Base-by-base conservation (phyloP, 371 early-diverging fungal genomes). In the Lichtheimia corymbifera region DNA sequence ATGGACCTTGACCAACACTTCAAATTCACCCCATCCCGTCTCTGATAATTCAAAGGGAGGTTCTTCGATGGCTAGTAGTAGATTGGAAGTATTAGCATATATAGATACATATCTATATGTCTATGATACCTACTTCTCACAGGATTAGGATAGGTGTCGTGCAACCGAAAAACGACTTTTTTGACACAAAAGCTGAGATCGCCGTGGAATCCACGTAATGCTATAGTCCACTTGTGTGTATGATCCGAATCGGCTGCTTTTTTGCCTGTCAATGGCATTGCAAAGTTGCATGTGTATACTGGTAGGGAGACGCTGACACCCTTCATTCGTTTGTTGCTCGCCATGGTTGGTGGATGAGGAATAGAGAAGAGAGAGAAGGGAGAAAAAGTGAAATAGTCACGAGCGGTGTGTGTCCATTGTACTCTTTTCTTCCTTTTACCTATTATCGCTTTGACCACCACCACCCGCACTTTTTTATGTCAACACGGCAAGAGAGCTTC, bases 1-100 rank as follows among this genome's bases (percentile, higher is more conserved):
- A 63, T 87, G 84, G 35, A 99, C 87, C 72, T 93, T 93, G 68
- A 99, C 96, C 52, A 88, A 83, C 41, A 98, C 91, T 51, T 96
- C 97, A 71, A 99, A 99, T 79, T 99, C 98, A 66, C 99, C 99
- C 99, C 99, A 99, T 22, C 96, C 99, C 11, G 94, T 94, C 72
- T 98, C 98, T 50, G 83, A 81, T 14, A 97, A 85, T 70, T 97
- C 97, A 66, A 92, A 99, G 0, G 98, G 99, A 14, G 90, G 89
- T 42, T 88, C 82, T 55, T 92, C 92, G 28, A 93, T 70, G 27
- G 83, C 90, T 92, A 45, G 22, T 22, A 22, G n/a, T n/a, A 43
- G 13, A 52, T 15, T 27, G 42, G n/a, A 44, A 14, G 25, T 40
- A 35, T 28, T 13, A 18, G 50, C 47, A 12, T 57, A 17, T 47